A percentile compares a stretch with the other conserved stretches of the same genome.
Evolutionary conservation across 495 filamentous ascomycete genomes (phyloP).

Genomic region (Lasiosphaeriaceae sp.): DNA sequence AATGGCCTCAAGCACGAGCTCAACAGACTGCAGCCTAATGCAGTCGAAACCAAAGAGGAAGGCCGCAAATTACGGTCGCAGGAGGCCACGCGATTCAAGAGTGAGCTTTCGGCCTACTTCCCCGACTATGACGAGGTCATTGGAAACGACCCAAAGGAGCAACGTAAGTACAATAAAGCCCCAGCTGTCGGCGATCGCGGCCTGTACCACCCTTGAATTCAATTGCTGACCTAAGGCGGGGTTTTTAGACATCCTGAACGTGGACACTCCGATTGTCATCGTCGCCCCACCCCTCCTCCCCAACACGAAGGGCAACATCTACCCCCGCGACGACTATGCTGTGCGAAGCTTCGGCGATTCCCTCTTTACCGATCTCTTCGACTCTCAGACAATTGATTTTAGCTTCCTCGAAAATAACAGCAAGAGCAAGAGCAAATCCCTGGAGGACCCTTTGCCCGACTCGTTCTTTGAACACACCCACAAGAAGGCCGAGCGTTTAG

Average conservation of each 20-base stretch:
- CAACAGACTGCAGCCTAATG: constrained; percentile 40
- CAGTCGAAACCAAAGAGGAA: constrained; percentile 38
- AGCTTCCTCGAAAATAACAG: constrained; percentile 34
- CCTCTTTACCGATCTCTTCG: constrained; percentile 46
- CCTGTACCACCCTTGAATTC: constrained; percentile 13
- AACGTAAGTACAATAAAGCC: constrained; percentile 52
- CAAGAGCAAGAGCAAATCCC: constrained; percentile 29
- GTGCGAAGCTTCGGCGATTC: constrained; percentile 45
- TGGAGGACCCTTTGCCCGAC: constrained; percentile 67
- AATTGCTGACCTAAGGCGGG: constrained; percentile 31
- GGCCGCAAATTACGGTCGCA: constrained; percentile 54
- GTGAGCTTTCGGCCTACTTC: constrained; percentile 83
- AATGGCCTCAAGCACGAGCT: constrained; percentile 54
- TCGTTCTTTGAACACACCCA: constrained; percentile 65
- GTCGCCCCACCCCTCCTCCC: constrained; percentile 36
- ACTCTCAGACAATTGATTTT: constrained; percentile 55
- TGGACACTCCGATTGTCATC: constrained; percentile 59
- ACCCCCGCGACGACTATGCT: constrained; percentile 25
- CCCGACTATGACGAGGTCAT: constrained; percentile 88
- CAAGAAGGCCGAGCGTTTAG: constrained; percentile 74
- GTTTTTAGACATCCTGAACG: constrained; percentile 53
- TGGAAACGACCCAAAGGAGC: constrained; percentile 70
- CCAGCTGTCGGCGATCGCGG: constrained; percentile 3
- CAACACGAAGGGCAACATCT: constrained; percentile 21
- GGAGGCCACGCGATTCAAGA: constrained; percentile 65